A percentile compares a stretch with the other conserved stretches of the same genome.
These are phyloP conservation scores for Penicillium occitanis DNA, from an alignment of 2,329 filamentous ascomycete species.

Conservation along the genomic window DNA sequence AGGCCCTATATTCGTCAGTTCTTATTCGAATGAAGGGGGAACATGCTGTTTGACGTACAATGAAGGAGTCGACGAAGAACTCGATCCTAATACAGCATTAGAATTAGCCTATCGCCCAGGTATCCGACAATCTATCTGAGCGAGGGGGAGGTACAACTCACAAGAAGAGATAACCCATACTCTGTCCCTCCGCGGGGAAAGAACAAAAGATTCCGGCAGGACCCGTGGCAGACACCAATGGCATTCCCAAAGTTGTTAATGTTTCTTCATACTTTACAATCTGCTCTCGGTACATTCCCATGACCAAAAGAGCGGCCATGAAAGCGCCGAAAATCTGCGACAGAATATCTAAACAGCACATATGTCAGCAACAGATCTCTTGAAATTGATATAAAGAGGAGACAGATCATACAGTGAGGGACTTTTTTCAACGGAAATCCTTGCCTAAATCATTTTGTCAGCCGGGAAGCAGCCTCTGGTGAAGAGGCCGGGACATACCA, in stretches of 20 bases:
- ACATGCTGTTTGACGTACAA: conserved; percentile 36
- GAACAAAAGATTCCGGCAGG: conserved; percentile 57
- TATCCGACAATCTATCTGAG: not conserved
- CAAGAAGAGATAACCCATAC: conserved; percentile 58
- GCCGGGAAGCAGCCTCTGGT: not conserved
- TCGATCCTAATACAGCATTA: conserved; percentile 42
- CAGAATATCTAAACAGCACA: conserved; percentile 49
- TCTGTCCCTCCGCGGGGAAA: conserved; percentile 54
- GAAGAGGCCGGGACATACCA: conserved; percentile 24
- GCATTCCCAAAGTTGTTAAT: conserved; percentile 39
- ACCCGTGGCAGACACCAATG: conserved; percentile 48
- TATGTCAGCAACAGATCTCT: not conserved
- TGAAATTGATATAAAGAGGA: not conserved
- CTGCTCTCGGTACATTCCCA: conserved; percentile 58
- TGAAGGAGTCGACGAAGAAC: conserved; percentile 59
- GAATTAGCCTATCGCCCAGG: not conserved
- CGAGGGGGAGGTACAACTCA: not conserved
- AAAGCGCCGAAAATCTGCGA: conserved; percentile 59
- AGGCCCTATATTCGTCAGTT: conserved; percentile 40
- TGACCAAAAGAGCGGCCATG: conserved; percentile 55
- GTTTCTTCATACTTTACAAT: conserved; percentile 44
- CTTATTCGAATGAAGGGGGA: not conserved
- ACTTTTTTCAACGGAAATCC: conserved; percentile 59
- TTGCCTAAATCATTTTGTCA: conserved; percentile 49
- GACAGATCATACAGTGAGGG: conserved; percentile 25